Evolutionary conservation across 2,329 filamentous ascomycete genomes (phyloP), one percentile per base, ranked within the genome.

Genomic region (Ophiostoma sp.): DNA sequence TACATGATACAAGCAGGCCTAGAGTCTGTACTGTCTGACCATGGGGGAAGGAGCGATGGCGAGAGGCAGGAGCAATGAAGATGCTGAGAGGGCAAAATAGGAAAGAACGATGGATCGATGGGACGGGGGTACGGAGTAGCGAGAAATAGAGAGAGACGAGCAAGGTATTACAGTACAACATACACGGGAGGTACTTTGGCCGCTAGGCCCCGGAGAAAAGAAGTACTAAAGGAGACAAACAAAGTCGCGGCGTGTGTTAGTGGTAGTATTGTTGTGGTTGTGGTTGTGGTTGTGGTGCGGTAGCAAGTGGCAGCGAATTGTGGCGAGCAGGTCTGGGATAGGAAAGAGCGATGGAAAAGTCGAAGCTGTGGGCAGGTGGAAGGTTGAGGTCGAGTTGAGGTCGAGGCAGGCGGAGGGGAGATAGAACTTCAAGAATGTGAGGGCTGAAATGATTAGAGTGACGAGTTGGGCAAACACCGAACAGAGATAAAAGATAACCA

Each of bases 181-280:
- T n/a, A 57, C n/a, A 48, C 39, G 39, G 52, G 20, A 27, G 23
- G 52, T 57, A 57, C 52, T 27, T 57, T 27, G 48, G 48, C n/a
- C 23, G 52, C 52, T 57, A 15, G n/a, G 52, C 8, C n/a, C 52
- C n/a, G 52, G 52, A n/a, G 52, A 57, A 57, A 27, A 17, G 23
- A 57, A 57, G 52, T n/a, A 57, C 52, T n/a, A 57, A 27, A 57
- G 52, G 52, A 27, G 52, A 57, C 52, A 57, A 57, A 57, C 52
- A 13, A 54, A 15, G n/a, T 27, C 17, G 44, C 5, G 17, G 2
- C 17, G 36, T 7, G 44, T 48, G 39, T 3, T 41, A 11, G 39
- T 13, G 39, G 11, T 41, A 13, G 11, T 8, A 39, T 39, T 11
- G 36, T 39, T 4, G 36, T 41, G 13, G 39, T 15, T 15, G 39